A percentile compares a stretch with the other conserved stretches of the same genome.
These are phyloP conservation scores for Diaporthe velutina DNA, from an alignment of 2,329 filamentous ascomycete species.

Conservation along the genomic window DNA sequence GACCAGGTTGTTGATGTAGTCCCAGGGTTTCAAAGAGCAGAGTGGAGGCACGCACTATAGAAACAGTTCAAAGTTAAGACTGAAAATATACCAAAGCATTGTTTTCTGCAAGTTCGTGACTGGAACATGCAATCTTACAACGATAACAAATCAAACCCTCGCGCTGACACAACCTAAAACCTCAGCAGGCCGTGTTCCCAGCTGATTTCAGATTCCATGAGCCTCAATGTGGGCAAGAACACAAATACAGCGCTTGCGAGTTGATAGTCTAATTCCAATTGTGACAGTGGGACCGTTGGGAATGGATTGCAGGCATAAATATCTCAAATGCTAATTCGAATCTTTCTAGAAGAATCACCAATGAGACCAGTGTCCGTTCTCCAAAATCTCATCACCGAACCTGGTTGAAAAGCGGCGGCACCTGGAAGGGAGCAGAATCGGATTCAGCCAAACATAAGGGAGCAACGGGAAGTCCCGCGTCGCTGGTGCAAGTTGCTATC, in stretches of 20 bases:
- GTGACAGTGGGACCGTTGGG: neutral
- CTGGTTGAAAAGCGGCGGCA: neutral
- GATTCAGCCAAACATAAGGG: neutral
- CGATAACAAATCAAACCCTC: neutral
- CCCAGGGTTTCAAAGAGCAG: neutral
- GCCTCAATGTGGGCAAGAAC: neutral
- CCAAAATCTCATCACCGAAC: too few species aligned
- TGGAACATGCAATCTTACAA: neutral
- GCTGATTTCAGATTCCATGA: neutral
- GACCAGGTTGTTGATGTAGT: neutral
- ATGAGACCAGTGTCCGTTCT: neutral
- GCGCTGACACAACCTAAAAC: neutral
- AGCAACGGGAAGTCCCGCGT: neutral
- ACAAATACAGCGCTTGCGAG: neutral
- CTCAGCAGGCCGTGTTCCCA: neutral
- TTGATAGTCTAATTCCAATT: neutral
- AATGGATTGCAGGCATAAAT: neutral
- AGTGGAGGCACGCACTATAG: slow-evolving; percentile 10
- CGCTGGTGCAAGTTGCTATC: neutral
- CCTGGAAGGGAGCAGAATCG: neutral
- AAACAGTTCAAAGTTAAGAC: too few species aligned
- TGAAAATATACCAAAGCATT: too few species aligned
- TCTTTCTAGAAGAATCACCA: neutral
- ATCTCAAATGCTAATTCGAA: neutral
- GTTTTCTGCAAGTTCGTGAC: neutral